Evolutionary conservation across 2,329 filamentous ascomycete species (phyloP).

Genomic region (Passalora sequoiae): DNA sequence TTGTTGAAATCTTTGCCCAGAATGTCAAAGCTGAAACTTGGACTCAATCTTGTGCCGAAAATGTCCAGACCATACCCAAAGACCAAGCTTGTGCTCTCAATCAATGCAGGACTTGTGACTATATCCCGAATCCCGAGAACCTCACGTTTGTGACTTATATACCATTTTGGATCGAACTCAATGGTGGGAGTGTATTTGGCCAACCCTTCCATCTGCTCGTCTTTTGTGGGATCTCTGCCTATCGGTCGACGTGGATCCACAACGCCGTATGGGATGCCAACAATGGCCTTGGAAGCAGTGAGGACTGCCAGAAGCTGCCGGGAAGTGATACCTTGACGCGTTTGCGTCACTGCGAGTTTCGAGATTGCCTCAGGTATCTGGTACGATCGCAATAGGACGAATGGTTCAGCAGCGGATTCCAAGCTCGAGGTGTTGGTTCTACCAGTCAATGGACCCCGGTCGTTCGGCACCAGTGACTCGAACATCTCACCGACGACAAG

Average conservation of each 20-base stretch:
- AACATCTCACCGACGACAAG: constrained; percentile 83
- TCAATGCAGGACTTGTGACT: constrained; percentile 67
- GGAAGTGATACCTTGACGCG: constrained; percentile 83
- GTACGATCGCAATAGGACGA: constrained; percentile 74
- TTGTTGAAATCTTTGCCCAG: constrained; percentile 93
- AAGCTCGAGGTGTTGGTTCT: constrained; percentile 72
- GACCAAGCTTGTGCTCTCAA: constrained; percentile 89
- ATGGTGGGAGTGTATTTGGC: constrained; percentile 69
- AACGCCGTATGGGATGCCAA: constrained; percentile 70
- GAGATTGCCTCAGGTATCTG: constrained; percentile 74
- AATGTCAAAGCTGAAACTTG: constrained; percentile 86
- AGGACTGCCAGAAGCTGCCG: constrained; percentile 76
- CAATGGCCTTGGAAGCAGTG: constrained; percentile 65
- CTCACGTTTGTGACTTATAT: constrained; percentile 76
- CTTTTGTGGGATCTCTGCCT: constrained; percentile 72
- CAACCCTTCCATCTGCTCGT: constrained; percentile 79
- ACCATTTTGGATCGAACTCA: constrained; percentile 75
- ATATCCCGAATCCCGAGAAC: constrained; percentile 70
- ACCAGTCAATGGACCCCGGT: constrained; percentile 71
- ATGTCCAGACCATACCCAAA: constrained; percentile 85
- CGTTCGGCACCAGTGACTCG: constrained; percentile 76
- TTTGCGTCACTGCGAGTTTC: constrained; percentile 77
- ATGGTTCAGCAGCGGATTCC: constrained; percentile 61
- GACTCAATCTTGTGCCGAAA: constrained; percentile 80
- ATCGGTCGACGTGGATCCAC: constrained; percentile 84